Evolutionary conservation across 1,139 yeast genomes (phyloP), one percentile per base, ranked within the genome.

Genomic region (Suhomyces ambrosiae): DNA sequence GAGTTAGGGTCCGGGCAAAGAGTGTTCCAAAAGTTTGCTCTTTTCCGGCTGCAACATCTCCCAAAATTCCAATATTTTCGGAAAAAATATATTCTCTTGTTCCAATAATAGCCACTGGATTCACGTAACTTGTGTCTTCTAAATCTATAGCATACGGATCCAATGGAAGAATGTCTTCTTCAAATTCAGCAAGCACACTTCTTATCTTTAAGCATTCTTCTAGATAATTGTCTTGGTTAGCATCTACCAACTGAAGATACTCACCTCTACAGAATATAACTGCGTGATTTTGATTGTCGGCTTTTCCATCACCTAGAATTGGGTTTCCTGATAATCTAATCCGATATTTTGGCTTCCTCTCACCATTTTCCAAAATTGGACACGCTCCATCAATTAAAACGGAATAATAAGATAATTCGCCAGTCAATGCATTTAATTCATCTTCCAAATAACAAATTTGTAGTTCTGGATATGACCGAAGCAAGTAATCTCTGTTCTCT

Each of bases 31-130:
- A 92, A 53, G 98, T 92, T 70, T 92, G 98, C 79, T 92, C 98
- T 74, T 92, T 92, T 80, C 97, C 98, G 51, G 98, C 98, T 55
- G 98, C 98, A 65, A 92, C 95, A 70, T 92, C 98, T 83, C 98
- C 98, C 54, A 92, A 79, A 58, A 92, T 87, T 84, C 98, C 98
- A 51, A 95, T 85, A 74, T 90, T 92, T 70, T 92, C 98, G 47
- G 97, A 88, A 86, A 92, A 92, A 71, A 92, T 92, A 71, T 92
- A 92, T 72, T 92, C 98, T 76, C 98, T 86, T 40, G 98, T 97
- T 82, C 98, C 98, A 55, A 92, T 88, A 63, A 92, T 90, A 41
- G 98, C 98, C 56, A 92, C 98, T 22, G 98, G 98, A 55, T 80
- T 79, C 54, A 56, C 25, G 59, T 58, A 26, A 66, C 69, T 41